Base-by-base conservation (phyloP, 331 rosid species). In the Malus hybrid region DNA sequence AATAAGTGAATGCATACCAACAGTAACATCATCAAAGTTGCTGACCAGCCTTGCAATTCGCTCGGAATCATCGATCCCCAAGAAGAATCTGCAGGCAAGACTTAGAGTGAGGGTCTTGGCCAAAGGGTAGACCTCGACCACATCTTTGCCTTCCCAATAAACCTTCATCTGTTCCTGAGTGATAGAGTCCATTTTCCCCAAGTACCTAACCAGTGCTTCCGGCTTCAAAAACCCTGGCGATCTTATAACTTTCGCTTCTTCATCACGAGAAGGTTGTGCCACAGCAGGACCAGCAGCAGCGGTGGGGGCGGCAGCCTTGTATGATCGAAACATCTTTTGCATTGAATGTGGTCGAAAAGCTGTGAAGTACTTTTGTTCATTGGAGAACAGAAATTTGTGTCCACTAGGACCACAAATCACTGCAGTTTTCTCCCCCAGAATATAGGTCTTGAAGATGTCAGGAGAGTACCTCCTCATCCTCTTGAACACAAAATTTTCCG, bases 401-500 rank as follows among this genome's bases (percentile, higher is more conserved):
- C 24, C 24, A 24, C 24, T 24, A 24, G 24, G 24, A 24, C 24
- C 24, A 24, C 24, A 24, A 24, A 24, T 24, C 24, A 24, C 24
- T 24, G 24, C 24, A 24, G 84, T 83, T 64, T 80, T 69, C 71
- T 83, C 86, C 2, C 86, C 84, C 3, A 83, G 81, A 50, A 83
- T 83, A 2, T 67, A 76, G 33, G 86, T 83, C 73, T 76, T 83
- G 86, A 83, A 83, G 67, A 83, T 68, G 5, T 79, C 77, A 3
- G 82, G 84, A 57, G 84, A 80, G 74, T 79, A 79, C 71, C 44
- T 76, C 19, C 46, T 67, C 86, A 83, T 83, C 73, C 86, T 76
- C 63, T 83, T 65, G 67, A 61, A 67, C 54, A 83, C 86, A 48
- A 80, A 83, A 1, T 55, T 72, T 46, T 76, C 86, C 0, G 86